phyloP scores from a whole-genome alignment of 371 early-diverging fungal species.

The Amoeboaphelidium protococcarum region DNA sequence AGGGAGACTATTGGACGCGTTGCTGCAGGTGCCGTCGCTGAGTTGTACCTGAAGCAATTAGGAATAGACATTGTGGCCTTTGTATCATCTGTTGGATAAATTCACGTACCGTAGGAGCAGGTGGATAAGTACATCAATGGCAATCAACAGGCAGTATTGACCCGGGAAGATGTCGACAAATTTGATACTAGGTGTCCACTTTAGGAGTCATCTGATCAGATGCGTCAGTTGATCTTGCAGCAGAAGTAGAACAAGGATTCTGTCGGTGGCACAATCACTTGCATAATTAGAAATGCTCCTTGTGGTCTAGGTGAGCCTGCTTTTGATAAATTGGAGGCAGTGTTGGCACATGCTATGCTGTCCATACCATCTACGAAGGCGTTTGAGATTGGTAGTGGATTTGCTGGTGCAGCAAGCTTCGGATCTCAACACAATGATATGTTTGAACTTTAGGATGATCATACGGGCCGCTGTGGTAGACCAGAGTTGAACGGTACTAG shows the following conservation, averaged over 20 bases:
- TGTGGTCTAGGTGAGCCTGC: conserved; percentile 88
- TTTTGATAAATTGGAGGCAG: conserved; percentile 91
- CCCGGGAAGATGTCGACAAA: conserved; percentile 38
- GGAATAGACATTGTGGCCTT: conserved; percentile 83
- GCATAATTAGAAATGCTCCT: conserved; percentile 79
- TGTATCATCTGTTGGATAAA: conserved; percentile 61
- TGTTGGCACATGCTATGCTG: conserved; percentile 91
- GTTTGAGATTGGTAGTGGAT: conserved; percentile 86
- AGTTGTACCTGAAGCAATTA: conserved; percentile 58
- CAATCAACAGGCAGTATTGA: conserved; percentile 23
- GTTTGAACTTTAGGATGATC: too few relatives aligned
- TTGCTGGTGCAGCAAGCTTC: conserved; percentile 52
- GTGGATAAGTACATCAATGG: background rate
- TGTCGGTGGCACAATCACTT: conserved; percentile 86
- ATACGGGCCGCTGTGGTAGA: conserved; percentile 9
- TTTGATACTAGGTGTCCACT: conserved; percentile 50
- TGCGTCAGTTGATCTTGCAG: conserved; percentile 36
- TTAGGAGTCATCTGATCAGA: conserved; percentile 20
- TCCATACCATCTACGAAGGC: conserved; percentile 93
- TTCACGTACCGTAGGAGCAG: conserved; percentile 12
- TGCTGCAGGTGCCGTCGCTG: conserved; percentile 83
- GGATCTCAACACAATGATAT: conserved; percentile 81
- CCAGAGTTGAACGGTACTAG: too few relatives aligned
- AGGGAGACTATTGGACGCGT: conserved; percentile 90
- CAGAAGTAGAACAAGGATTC: conserved; percentile 60